Evolutionary conservation across 441 rosid genomes (phyloP).

Genomic region (Geranium incanum): DNA sequence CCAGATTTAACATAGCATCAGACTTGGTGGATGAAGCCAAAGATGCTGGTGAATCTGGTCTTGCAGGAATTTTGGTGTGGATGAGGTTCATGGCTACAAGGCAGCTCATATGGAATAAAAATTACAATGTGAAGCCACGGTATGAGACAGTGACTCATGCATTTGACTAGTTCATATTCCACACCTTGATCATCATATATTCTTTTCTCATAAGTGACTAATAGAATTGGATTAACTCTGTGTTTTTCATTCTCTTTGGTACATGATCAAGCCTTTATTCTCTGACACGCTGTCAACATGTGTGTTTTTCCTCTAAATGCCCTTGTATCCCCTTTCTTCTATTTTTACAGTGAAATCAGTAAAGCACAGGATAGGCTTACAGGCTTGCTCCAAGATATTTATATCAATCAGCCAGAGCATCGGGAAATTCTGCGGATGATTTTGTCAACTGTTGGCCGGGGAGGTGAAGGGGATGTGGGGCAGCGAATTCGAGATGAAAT

Average conservation of each 20-base stretch:
- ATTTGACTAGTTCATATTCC: slow-evolving; percentile 6
- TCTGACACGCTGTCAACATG: neutral
- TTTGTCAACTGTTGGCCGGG: slow-evolving; percentile 93
- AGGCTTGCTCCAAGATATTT: slow-evolving; percentile 58
- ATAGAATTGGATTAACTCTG: slow-evolving; percentile 10
- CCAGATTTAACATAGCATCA: slow-evolving; percentile 90
- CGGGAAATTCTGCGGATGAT: slow-evolving; percentile 80
- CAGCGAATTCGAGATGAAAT: slow-evolving; percentile 98
- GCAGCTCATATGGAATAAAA: slow-evolving; percentile 97
- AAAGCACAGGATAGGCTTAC: slow-evolving; percentile 95
- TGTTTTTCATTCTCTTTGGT: neutral
- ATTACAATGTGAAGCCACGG: slow-evolving; percentile 99
- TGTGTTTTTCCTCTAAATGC: slow-evolving; percentile 3
- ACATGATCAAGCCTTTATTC: slow-evolving; percentile 7
- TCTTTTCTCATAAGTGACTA: slow-evolving; percentile 7
- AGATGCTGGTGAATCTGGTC: slow-evolving; percentile 65
- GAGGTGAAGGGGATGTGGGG: slow-evolving; percentile 99
- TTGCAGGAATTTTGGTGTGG: slow-evolving; percentile 97
- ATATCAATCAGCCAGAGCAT: slow-evolving; percentile 49
- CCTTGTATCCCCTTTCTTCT: slow-evolving; percentile 12
- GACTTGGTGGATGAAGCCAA: slow-evolving; percentile 78
- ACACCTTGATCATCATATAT: neutral
- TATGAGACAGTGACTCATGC: slow-evolving; percentile 24
- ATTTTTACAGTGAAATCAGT: slow-evolving; percentile 81
- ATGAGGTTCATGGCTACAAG: slow-evolving; percentile 99